These are phyloP conservation scores for Cyclotella sp. DNA, from an alignment of 108 stramenopile species.

Conservation along the genomic window DNA sequence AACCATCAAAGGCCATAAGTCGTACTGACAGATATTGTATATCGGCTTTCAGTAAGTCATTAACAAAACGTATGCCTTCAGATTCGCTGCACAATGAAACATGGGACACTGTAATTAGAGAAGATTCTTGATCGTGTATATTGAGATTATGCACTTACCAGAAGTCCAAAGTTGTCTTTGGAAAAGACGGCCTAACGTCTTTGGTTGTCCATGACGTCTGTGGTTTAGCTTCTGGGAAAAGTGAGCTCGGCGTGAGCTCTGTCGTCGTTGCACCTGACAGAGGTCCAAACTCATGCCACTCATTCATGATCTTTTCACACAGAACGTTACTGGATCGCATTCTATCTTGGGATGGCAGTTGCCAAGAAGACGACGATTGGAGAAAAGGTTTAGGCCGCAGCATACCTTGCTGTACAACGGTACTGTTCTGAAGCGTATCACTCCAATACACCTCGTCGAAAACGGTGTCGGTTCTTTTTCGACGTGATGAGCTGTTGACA, in stretches of 20 bases:
- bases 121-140: neutral
- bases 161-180: constrained; percentile 7
- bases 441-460: neutral
- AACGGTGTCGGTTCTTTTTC: neutral
- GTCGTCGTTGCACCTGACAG: neutral
- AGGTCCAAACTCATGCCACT: constrained; percentile 9
- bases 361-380: neutral
- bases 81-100: neutral
- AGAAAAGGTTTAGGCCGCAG: neutral
- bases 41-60: constrained; percentile 18
- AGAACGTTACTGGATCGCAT: neutral
- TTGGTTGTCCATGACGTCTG: constrained; percentile 14
- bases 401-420: neutral
- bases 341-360: neutral
- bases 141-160: neutral
- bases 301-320: neutral
- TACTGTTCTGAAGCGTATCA: too few species aligned
- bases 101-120: neutral
- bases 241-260: neutral
- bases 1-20: constrained; percentile 21
- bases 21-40: neutral
- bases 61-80: constrained; percentile 11
- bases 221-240: neutral
- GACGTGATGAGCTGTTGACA: neutral
- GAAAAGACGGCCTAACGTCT: constrained; percentile 12